Evolutionary conservation across 2,329 filamentous ascomycete species (phyloP).

Genomic region (Diaporthe eres): DNA sequence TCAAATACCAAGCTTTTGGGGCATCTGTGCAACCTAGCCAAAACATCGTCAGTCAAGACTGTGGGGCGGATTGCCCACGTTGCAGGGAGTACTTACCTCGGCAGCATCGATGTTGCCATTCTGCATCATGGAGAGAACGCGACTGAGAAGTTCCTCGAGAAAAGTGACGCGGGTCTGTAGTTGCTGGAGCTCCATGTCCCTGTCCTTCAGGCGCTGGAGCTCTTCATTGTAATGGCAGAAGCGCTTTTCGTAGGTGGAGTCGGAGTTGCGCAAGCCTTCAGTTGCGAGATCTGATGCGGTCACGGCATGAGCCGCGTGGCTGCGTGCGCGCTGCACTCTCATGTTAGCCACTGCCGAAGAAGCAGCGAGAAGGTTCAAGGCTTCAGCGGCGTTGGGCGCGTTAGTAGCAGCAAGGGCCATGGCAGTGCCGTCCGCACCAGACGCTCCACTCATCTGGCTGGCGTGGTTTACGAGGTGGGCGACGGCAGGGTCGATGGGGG

Average conservation of each 20-base stretch:
- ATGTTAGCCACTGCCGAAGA: neutral
- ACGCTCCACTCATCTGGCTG: neutral
- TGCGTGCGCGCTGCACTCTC: neutral
- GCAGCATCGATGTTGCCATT: constrained; percentile 13
- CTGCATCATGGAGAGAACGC: neutral
- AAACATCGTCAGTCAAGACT: neutral
- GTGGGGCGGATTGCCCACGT: too few species aligned
- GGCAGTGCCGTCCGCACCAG: neutral
- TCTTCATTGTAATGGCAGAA: neutral
- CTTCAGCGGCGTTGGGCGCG: neutral
- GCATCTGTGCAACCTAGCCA: neutral
- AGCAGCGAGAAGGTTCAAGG: constrained; percentile 1
- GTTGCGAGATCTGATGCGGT: neutral
- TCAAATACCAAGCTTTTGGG: neutral
- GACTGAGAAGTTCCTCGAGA: neutral
- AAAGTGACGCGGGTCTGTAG: too few species aligned
- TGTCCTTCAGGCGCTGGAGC: neutral
- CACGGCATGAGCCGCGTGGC: neutral
- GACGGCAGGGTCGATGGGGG: neutral
- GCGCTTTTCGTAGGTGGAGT: neutral
- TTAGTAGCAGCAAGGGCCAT: neutral
- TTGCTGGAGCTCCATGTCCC: too few species aligned
- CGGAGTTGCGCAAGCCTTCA: neutral
- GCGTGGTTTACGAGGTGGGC: neutral
- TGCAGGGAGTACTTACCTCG: neutral